Percentiles rank a stretch among this genome's conserved stretches.
phyloP scores from a whole-genome alignment of 176 grass and related monocot genomes.

The Secale cereale region DNA sequence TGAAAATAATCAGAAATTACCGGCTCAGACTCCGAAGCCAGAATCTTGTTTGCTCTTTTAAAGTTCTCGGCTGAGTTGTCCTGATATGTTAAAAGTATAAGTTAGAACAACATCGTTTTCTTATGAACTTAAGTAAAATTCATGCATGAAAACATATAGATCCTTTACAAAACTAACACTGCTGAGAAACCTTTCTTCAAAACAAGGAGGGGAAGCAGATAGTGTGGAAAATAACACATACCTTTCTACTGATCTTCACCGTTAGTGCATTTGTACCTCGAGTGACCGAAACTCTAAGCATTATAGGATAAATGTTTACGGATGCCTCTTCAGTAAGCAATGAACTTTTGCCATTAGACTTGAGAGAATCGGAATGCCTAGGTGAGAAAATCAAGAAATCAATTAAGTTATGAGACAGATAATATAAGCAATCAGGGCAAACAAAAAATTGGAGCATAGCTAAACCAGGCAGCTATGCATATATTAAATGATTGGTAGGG shows the following conservation, averaged over 20 bases:
- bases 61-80: constrained; percentile 84
- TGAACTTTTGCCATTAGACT: constrained; percentile 13
- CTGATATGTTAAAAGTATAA: constrained; percentile 42
- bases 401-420: constrained; percentile 10
- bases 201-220: constrained; percentile 16
- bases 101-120: background rate
- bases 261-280: constrained; percentile 56
- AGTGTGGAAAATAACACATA: constrained; percentile 21
- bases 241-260: constrained; percentile 94
- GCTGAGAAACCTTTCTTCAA: background rate
- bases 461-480: background rate
- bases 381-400: background rate
- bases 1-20: constrained; percentile 40
- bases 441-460: background rate
- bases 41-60: constrained; percentile 84
- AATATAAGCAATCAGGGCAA: background rate
- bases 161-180: constrained; percentile 4
- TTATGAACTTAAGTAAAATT: background rate
- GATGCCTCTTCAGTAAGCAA: constrained; percentile 28
- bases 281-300: constrained; percentile 68
- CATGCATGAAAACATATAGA: background rate
- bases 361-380: constrained; percentile 50
- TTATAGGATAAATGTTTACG: constrained; percentile 74
- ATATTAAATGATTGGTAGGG: background rate
- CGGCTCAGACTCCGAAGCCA: constrained; percentile 59